A percentile compares a stretch with the other conserved stretches of the same genome.
phyloP scores from a whole-genome alignment of 2,329 filamentous ascomycete genomes.

The Diplodia seriata region DNA sequence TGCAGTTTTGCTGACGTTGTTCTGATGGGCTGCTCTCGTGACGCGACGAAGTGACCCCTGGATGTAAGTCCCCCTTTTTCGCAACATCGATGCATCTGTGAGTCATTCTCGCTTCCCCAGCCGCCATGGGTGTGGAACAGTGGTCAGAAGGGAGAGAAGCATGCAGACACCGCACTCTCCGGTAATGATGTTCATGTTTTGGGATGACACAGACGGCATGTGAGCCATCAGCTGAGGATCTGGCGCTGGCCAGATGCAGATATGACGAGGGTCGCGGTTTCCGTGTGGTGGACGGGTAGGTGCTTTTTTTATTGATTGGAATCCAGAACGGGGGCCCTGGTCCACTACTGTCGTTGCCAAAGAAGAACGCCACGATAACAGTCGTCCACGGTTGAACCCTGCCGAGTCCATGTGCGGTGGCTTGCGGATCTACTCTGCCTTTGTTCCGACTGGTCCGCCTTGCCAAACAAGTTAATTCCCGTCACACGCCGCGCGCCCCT shows the following conservation, averaged over 20 bases:
- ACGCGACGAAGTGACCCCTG: not conserved
- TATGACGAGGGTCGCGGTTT: not conserved
- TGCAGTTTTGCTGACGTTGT: not conserved
- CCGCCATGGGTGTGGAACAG: not conserved
- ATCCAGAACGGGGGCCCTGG: conserved; percentile 1
- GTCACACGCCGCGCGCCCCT: not conserved
- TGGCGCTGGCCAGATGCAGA: conserved; percentile 8
- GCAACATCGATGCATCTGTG: not conserved
- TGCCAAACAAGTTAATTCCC: not conserved
- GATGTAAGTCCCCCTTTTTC: not conserved
- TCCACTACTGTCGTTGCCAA: conserved; percentile 4
- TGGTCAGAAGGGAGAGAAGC: not conserved
- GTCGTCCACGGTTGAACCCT: not conserved
- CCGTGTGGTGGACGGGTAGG: conserved; percentile 9
- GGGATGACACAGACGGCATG: not conserved
- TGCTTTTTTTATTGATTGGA: conserved; percentile 29
- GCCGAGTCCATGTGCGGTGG: conserved; percentile 1
- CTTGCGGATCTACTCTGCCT: not conserved
- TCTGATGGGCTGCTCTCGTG: not conserved
- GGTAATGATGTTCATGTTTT: not conserved
- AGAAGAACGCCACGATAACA: not conserved
- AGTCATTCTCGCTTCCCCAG: not conserved
- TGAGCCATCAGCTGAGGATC: not conserved
- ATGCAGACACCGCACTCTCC: not conserved
- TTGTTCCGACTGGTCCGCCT: conserved; percentile 4